phyloP scores from a whole-genome alignment of 306 rosid genomes.

The Begonia masoniana region DNA sequence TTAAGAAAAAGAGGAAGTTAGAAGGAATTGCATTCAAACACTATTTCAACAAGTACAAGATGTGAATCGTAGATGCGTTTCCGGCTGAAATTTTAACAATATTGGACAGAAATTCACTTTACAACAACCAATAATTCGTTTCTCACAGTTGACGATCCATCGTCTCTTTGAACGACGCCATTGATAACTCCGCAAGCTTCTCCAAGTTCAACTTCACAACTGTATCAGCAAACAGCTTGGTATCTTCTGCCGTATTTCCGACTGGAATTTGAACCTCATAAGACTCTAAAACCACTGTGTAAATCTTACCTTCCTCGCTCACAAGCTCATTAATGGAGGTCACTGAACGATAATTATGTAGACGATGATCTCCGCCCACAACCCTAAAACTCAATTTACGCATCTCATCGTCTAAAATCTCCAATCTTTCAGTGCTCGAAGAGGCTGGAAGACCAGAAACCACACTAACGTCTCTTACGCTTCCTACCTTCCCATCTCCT shows the following conservation, averaged over 20 bases:
- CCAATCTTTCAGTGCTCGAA: slow-evolving; percentile 3
- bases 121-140: not conserved
- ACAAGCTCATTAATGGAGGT: slow-evolving; percentile 4
- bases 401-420: slow-evolving; percentile 2
- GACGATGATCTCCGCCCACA: slow-evolving; percentile 4
- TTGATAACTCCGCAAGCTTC: slow-evolving; percentile 1
- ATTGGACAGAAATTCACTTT: too few species aligned
- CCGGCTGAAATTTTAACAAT: too few species aligned
- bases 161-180: not conserved
- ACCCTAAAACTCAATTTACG: slow-evolving; percentile 2
- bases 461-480: not conserved
- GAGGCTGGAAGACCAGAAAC: slow-evolving; percentile 5
- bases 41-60: too few species aligned
- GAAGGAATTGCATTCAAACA: too few species aligned
- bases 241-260: slow-evolving; percentile 1
- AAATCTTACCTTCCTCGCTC: not conserved
- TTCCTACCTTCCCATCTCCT: slow-evolving; percentile 1
- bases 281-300: slow-evolving; percentile 1
- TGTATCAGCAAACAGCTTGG: slow-evolving; percentile 4
- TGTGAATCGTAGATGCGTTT: too few species aligned
- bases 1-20: too few species aligned
- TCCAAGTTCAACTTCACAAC: slow-evolving; percentile 6
- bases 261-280: not conserved
- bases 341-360: not conserved
- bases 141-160: not conserved